Evolutionary conservation across 2,329 filamentous ascomycete genomes (phyloP).

Genomic region (Calonectria hawksworthii): DNA sequence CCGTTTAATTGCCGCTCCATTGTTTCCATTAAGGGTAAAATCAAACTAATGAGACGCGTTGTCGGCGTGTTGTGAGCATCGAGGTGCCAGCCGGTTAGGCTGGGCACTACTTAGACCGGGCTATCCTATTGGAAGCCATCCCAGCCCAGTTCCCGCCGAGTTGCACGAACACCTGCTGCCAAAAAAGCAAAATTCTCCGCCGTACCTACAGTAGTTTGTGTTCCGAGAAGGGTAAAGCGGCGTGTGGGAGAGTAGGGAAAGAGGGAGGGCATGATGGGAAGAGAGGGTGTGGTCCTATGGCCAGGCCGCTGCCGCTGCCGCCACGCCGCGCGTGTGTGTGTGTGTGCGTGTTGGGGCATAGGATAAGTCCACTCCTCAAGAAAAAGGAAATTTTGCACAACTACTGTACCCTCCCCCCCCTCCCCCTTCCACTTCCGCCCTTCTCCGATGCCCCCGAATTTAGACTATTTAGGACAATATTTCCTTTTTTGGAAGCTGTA

Average conservation of each 20-base stretch:
- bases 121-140: neutral
- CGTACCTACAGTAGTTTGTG: slow-evolving; percentile 4
- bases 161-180: neutral
- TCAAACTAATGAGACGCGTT: neutral
- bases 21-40: neutral
- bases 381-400: neutral
- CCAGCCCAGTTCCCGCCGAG: neutral
- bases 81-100: neutral
- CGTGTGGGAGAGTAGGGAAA: neutral
- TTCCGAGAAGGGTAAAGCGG: slow-evolving; percentile 7
- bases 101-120: no score
- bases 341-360: neutral
- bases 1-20: neutral
- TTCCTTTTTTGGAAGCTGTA: neutral
- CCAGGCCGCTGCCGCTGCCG: neutral
- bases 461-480: neutral
- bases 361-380: neutral
- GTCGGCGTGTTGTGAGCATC: neutral
- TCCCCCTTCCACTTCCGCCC: neutral
- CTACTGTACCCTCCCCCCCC: neutral
- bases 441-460: neutral
- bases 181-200: slow-evolving; percentile 1
- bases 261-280: slow-evolving; percentile 3
- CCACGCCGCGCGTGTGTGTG: no score
- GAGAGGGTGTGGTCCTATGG: slow-evolving; percentile 10